Evolutionary conservation across 2,329 filamentous ascomycete genomes (phyloP), one percentile per base, ranked within the genome.

Genomic region (Sporothrix mexicana): DNA sequence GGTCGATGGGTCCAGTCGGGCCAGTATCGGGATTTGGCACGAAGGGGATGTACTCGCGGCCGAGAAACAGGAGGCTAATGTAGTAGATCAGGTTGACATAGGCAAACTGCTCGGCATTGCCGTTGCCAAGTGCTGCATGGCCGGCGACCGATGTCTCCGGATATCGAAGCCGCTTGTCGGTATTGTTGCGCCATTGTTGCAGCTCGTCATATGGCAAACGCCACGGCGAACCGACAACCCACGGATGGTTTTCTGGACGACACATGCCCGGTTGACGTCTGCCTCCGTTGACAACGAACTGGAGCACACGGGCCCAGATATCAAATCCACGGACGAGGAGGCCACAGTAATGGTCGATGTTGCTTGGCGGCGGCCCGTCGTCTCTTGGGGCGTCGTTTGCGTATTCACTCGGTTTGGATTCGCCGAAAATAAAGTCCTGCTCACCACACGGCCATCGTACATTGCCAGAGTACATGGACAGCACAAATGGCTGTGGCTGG

Each of bases 81-180:
- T 83, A 84, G 74, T 84, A 85, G 0, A 85, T 71, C 17, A 85
- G 75, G 53, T 84, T 85, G 0, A 84, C 75, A 53, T 83, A 83
- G 1, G 81, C 80, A 57, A 84, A 84, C 0, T 81, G 80, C 72
- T 85, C 83, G 2, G 81, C 83, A 2, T 80, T 80, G 0, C 82
- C 82, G 1, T 80, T 80, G 0, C 82, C 82, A 0, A 84, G 68
- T 0, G 82, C 80, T 71, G 82, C 81, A 57, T 84, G 80, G 0
- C 80, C 80, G 2, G 80, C 80, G 0, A 84, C 82, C 1, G 77
- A 78, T 5, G 79, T 81, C 13, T 76, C 76, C 0, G 82, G 83
- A 55, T 81, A 84, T 8, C 80, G 79, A 0, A 84, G 53, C 0
- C 80, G 78, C 1, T 76, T 77, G 36, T 81, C 80, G 30, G 83